Percentiles rank a stretch among this genome's conserved stretches.
Evolutionary conservation across 2,329 filamentous ascomycete genomes (phyloP).

Genomic region (Mollisiaceae sp.): DNA sequence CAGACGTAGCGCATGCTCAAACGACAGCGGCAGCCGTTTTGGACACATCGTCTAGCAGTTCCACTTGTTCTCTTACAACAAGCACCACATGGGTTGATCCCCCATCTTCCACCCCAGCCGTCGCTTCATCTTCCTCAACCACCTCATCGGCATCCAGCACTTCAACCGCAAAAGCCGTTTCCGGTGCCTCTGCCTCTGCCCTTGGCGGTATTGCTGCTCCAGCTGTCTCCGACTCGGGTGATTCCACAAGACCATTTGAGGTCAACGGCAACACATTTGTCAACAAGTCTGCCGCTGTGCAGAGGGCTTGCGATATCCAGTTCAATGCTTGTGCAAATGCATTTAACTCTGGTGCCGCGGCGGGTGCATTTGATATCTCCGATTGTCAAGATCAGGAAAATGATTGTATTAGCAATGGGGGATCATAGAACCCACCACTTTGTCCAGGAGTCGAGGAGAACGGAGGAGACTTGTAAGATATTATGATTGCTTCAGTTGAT

Average conservation of each 20-base stretch:
- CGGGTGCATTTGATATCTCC: conserved; percentile 26
- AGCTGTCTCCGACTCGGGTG: conserved; percentile 53
- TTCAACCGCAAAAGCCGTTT: conserved; percentile 9
- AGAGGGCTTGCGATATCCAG: conserved; percentile 67
- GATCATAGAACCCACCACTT: background rate
- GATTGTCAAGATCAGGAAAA: conserved; percentile 35
- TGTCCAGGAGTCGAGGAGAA: background rate
- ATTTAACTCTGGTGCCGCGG: conserved; percentile 53
- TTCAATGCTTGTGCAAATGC: conserved; percentile 64
- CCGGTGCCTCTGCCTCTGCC: conserved; percentile 17
- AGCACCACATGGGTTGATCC: conserved; percentile 25
- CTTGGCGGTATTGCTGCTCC: conserved; percentile 58
- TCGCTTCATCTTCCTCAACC: conserved; percentile 15
- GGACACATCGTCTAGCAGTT: background rate
- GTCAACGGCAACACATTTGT: conserved; percentile 64
- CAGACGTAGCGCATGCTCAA: conserved; percentile 11
- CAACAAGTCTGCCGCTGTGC: conserved; percentile 57
- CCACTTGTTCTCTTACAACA: conserved; percentile 20
- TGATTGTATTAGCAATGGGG: conserved; percentile 27
- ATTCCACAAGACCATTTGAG: conserved; percentile 56
- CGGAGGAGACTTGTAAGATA: conserved; percentile 2
- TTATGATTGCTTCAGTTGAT: conserved; percentile 9
- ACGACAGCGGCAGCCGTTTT: conserved; percentile 13
- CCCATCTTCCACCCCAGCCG: conserved; percentile 14
- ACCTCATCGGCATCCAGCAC: conserved; percentile 7